Base-by-base conservation (phyloP, 2,329 filamentous ascomycete species). In the Botrytis paeoniae region DNA sequence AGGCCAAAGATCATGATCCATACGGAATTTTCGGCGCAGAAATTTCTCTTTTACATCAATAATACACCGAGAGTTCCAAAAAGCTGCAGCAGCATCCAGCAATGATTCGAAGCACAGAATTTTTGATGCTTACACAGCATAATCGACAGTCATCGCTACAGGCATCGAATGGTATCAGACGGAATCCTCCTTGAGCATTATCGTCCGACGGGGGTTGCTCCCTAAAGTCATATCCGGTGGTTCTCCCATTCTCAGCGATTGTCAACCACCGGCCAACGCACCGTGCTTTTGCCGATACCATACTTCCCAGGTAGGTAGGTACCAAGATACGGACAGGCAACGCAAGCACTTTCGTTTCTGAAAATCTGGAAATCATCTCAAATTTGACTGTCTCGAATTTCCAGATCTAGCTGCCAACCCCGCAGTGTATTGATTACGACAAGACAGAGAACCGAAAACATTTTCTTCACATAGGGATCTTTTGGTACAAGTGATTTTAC, bases 381-480 rank as follows among this genome's bases (percentile, higher is more conserved):
- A 57, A 70, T 61, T 61, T 32, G 29, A 70, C 54, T 70, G 68
- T 70, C 54, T 70, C 39, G 68, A 61, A 70, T 14, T n/a, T 70
- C 54, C 32, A 60, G 29, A 70, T 70, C 9, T 35, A 45, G 54
- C 20, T 22, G 22, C 20, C 29, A 18, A 25, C 29, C 41, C 32
- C 64, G 45, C 43, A 66, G n/a, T 18, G 37, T 43, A 43, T 63
- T 63, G 37, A 63, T 63, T 41, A 16, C 25, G 39, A 25, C 39
- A n/a, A 69, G 65, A 69, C 35, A 57, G 43, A 22, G 65, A 63
- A 63, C n/a, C 39, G 39, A n/a, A 39, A 63, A 25, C n/a, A 41
- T 16, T 9, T 63, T 63, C 29, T 60, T 32, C 57, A 29, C 57
- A 12, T 22, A 22, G 20, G 29, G 0, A 64, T 64, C 25, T 45